Evolutionary conservation across 179 eudicot genomes (phyloP), one percentile per base, ranked within the genome.

Genomic region (Beta lomatogona): DNA sequence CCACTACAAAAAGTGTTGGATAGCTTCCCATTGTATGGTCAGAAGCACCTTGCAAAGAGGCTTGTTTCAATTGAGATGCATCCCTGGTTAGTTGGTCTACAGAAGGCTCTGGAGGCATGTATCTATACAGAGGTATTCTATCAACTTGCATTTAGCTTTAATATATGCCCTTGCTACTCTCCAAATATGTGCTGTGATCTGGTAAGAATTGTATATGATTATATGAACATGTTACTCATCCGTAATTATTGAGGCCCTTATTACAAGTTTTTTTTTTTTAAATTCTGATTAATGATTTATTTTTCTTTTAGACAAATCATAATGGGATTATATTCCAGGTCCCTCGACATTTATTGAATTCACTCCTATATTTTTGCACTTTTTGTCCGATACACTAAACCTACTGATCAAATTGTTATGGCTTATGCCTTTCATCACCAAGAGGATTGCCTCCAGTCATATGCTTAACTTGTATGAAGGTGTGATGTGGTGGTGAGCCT

Each of bases 81-180:
- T 88, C 97, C 97, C n/a, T 93, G 95, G 97, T 81, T 94, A 82
- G 71, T 88, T 50, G 85, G 86, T 78, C 85, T 97, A 85, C 99
- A 97, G 84, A 93, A 86, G 87, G 89, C 90, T 73, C 91, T 97
- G 52, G 98, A 97, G 85, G 86, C 86, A 65, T 89, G 86, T 78
- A 67, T 89, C 79, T 73, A 68, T 50, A 73, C 82, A 13, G 87
- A 91, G 97, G 99, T 96, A 91, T 76, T 31, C 46, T 31, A n/a
- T 61, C 78, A 16, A 59, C 64, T 64, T 72, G 9, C 48, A 53
- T 12, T 13, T 53, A 48, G 36, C 52, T 77, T n/a, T 72, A 3
- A 72, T 72, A 21, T 22, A 28, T 50, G 66, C 68, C 41, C 52
- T 12, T 76, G 44, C 14, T 75, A 13, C 44, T 67, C 22, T 74